Conservation (phyloP, 1,139 yeast species). For the Meyerozyma guilliermondii region DNA sequence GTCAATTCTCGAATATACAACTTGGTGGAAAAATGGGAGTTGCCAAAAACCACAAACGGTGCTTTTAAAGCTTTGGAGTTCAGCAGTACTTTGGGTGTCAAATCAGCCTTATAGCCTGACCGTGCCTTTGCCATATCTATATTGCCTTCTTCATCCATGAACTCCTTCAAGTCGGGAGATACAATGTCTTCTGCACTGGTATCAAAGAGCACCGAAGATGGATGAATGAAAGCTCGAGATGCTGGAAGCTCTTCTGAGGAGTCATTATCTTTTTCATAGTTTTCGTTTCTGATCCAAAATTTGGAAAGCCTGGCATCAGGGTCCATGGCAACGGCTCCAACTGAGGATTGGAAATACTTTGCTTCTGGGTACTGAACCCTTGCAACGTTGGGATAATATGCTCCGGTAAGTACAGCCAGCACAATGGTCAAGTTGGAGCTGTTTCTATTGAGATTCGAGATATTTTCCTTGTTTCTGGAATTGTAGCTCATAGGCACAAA, state of each 20-base stretch:
- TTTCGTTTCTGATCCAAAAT: slow-evolving; percentile 65
- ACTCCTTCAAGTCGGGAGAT: slow-evolving; percentile 16
- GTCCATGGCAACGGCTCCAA: slow-evolving; percentile 80
- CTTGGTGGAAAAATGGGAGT: slow-evolving; percentile 62
- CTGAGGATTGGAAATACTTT: slow-evolving; percentile 60
- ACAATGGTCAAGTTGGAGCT: slow-evolving; percentile 45
- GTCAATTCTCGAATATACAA: slow-evolving; percentile 71
- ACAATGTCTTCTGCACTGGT: slow-evolving; percentile 9
- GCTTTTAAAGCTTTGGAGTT: slow-evolving; percentile 30
- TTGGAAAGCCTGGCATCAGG: slow-evolving; percentile 74
- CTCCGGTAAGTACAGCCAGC: slow-evolving; percentile 68
- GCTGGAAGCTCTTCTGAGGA: slow-evolving; percentile 39
- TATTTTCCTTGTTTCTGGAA: slow-evolving; percentile 12
- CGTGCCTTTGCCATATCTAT: slow-evolving; percentile 27
- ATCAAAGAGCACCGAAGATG: slow-evolving; percentile 67
- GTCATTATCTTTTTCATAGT: slow-evolving; percentile 11
- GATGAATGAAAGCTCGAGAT: slow-evolving; percentile 73
- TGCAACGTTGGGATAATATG: slow-evolving; percentile 79
- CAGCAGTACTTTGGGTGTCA: slow-evolving; percentile 31
- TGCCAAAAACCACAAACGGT: slow-evolving; percentile 51
- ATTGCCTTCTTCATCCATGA: slow-evolving; percentile 35
- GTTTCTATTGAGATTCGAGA: slow-evolving; percentile 41
- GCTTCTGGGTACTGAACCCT: slow-evolving; percentile 80
- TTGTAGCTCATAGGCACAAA: slow-evolving; percentile 54
- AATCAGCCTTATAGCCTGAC: slow-evolving; percentile 22